A percentile compares a stretch with the other conserved stretches of the same genome.
These are phyloP conservation scores for Xeromyces bisporus DNA, from an alignment of 495 filamentous ascomycete genomes.

Conservation along the genomic window DNA sequence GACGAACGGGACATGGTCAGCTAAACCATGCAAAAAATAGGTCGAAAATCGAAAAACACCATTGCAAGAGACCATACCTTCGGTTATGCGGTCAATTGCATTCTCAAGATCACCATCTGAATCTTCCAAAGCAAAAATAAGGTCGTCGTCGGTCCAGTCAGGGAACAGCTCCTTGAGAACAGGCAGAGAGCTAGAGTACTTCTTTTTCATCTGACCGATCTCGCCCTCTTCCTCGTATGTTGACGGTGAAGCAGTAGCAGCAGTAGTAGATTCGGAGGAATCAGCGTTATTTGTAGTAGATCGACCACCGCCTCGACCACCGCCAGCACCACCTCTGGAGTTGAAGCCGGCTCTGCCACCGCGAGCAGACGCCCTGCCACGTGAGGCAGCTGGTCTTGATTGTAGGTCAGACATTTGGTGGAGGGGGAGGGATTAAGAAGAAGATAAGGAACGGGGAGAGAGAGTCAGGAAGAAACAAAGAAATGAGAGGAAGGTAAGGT, in stretches of 20 bases:
- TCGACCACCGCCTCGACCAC: slow-evolving; percentile 43
- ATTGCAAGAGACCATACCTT: slow-evolving; percentile 42
- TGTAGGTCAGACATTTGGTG: slow-evolving; percentile 98
- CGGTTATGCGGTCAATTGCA: slow-evolving; percentile 76
- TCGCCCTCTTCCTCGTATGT: slow-evolving; percentile 75
- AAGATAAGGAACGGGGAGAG: too few relatives aligned
- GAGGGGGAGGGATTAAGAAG: too few relatives aligned
- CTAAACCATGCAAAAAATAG: slow-evolving; percentile 1
- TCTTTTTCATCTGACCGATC: slow-evolving; percentile 76
- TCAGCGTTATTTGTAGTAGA: slow-evolving; percentile 63
- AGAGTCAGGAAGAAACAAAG: too few relatives aligned
- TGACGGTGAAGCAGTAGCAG: too few relatives aligned
- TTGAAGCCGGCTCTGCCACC: slow-evolving; percentile 72
- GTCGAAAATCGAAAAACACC: slow-evolving; percentile 2
- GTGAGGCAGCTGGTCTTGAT: slow-evolving; percentile 54
- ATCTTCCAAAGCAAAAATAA: slow-evolving; percentile 82
- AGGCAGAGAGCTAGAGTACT: slow-evolving; percentile 55
- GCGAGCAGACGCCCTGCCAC: slow-evolving; percentile 65
- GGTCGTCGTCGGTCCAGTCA: slow-evolving; percentile 80
- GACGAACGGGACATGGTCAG: slow-evolving; percentile 5
- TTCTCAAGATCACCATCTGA: slow-evolving; percentile 72
- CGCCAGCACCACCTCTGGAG: slow-evolving; percentile 50
- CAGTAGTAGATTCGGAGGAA: slow-evolving; percentile 32
- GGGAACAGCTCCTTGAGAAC: slow-evolving; percentile 82
- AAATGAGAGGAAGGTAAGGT: too few relatives aligned